Evolutionary conservation across 768 basidiomycete genomes (phyloP).

Genomic region (Leccinum olivaceopallidum): DNA sequence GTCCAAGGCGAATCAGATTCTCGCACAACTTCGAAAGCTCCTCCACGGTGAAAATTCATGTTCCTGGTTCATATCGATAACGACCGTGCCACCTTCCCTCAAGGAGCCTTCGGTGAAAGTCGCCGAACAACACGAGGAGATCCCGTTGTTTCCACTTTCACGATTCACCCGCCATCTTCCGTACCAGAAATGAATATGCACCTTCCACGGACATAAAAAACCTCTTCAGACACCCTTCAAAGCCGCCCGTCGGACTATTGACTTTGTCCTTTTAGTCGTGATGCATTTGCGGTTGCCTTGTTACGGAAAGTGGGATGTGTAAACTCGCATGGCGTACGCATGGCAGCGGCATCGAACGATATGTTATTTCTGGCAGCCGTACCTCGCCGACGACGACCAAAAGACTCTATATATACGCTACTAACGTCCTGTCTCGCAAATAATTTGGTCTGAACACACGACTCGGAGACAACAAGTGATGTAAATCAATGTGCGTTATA

Average conservation of each 20-base stretch:
- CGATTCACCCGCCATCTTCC: background rate
- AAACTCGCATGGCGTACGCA: background rate
- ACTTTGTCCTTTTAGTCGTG: background rate
- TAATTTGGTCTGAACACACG: background rate
- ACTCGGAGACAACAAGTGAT: background rate
- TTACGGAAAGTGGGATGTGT: background rate
- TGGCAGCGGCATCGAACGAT: background rate
- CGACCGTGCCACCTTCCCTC: conserved; percentile 4
- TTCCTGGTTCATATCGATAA: conserved; percentile 15
- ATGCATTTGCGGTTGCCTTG: background rate
- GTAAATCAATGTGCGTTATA: background rate
- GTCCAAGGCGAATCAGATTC: conserved; percentile 11
- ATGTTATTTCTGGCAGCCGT: background rate
- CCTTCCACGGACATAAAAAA: background rate
- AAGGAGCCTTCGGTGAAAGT: background rate
- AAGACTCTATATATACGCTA: background rate
- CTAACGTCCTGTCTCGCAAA: background rate
- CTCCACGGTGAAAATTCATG: conserved; percentile 10
- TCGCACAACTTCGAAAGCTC: conserved; percentile 4
- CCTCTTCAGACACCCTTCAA: background rate
- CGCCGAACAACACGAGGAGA: background rate
- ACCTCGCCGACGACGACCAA: background rate
- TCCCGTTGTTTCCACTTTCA: conserved; percentile 2
- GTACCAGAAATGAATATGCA: conserved; percentile 1
- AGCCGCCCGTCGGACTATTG: background rate